Evolutionary conservation across 805 yeast genomes (phyloP), one percentile per base, ranked within the genome.

Genomic region (Candida maltosa): DNA sequence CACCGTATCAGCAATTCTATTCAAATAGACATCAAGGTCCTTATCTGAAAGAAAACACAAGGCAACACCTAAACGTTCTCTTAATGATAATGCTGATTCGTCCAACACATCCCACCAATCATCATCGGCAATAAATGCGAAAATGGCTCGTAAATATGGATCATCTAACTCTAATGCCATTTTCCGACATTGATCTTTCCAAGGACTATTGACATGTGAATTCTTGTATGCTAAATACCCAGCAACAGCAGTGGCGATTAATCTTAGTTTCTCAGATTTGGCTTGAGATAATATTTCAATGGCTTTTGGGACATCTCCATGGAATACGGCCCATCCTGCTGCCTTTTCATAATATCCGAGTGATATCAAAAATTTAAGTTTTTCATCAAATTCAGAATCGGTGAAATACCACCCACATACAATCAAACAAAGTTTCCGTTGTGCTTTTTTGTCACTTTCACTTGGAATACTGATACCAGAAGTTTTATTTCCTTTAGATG

Each of bases 261-360:
- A 70, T 32, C 83, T 62, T 30, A 86, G 67, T 35, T 80, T 65
- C 52, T 83, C 88, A 39, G 76, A 80, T 32, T 79, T 79, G 2
- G 95, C 77, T n/a, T 75, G 68, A 0, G 85, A 78, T 35, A 91
- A 63, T n/a, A 87, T 82, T 28, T 77, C 78, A 4, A 89, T 84
- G 0, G 97, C 95, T 32, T 79, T 72, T 2, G 76, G 72, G 2
- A 91, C 84, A 55, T 88, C 86, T 5, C 95, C 96, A 53, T 87
- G 91, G 57, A 91, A 91, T 0, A 88, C 89, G 0, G 97, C 97
- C 95, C 96, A 87, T 0, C 95, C 97, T 1, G 97, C 98, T 1
- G 98, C 97, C 52, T 91, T 81, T 42, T 88, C 95, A 42, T 74
- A 75, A 40, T 76, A 73, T 0, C 84, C 88, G 11, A 64, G 56